These are phyloP conservation scores for Pinus tabuliformis DNA, from an alignment of 75 land plant genomes.

Conservation along the genomic window DNA sequence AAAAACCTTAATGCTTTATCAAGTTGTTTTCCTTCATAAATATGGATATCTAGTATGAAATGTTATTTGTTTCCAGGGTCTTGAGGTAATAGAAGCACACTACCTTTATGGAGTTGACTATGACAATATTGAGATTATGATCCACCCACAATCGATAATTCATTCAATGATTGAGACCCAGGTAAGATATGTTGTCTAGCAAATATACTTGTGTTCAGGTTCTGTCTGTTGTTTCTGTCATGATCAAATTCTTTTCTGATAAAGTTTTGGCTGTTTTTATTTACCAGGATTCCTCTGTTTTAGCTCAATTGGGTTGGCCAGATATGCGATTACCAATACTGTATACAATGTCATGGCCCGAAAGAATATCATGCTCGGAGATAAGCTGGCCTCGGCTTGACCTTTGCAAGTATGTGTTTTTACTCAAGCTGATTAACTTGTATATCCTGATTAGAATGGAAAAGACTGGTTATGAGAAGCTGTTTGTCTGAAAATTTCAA, in stretches of 20 bases:
- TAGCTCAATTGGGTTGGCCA: conserved; percentile 97
- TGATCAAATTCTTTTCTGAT: background rate
- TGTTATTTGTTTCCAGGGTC: conserved; percentile 46
- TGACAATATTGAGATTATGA: conserved; percentile 91
- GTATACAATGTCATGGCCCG: conserved; percentile 97
- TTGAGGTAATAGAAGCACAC: conserved; percentile 97
- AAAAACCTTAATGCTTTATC: background rate
- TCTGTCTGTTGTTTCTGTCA: background rate
- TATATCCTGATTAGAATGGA: background rate
- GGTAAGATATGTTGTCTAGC: conserved; percentile 32
- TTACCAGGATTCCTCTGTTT: conserved; percentile 84
- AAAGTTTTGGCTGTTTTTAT: background rate
- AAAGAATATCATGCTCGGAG: conserved; percentile 88
- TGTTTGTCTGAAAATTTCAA: background rate
- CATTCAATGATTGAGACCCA: conserved; percentile 99
- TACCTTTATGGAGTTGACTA: conserved; percentile 96
- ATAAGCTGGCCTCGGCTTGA: conserved; percentile 97
- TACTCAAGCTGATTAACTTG: background rate
- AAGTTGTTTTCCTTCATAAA: background rate
- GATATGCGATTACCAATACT: conserved; percentile 97
- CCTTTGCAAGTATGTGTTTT: conserved; percentile 68
- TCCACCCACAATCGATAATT: conserved; percentile 98
- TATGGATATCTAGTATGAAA: background rate
- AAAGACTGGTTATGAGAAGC: background rate
- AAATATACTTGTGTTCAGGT: background rate